Percentiles rank a stretch among this genome's conserved stretches.
Conservation (phyloP, 106 monocot genomes). For the Dactylorhiza incarnata region DNA sequence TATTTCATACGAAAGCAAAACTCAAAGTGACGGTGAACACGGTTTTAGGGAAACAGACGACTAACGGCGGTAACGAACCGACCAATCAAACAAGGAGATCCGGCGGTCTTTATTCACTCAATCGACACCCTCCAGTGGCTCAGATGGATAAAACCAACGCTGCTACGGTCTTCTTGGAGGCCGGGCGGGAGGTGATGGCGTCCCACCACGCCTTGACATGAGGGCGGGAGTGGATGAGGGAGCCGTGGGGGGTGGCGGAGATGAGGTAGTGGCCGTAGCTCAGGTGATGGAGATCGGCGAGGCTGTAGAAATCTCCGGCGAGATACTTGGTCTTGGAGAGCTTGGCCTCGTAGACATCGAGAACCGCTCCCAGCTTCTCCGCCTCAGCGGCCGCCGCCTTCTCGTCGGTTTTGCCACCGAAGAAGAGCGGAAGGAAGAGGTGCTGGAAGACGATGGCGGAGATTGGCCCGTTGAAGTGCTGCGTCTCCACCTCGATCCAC, state of each 20-base stretch:
- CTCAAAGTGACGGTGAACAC: too few relatives aligned
- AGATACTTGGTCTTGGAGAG: slow-evolving; percentile 34
- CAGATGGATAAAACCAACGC: background rate
- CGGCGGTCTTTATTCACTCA: too few relatives aligned
- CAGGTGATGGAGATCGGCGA: slow-evolving; percentile 54
- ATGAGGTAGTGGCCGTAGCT: slow-evolving; percentile 21
- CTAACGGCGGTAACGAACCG: too few relatives aligned
- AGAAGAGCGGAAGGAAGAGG: slow-evolving; percentile 22
- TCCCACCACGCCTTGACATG: slow-evolving; percentile 50
- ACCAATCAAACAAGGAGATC: too few relatives aligned
- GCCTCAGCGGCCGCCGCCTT: slow-evolving; percentile 13
- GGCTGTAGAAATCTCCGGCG: slow-evolving; percentile 39
- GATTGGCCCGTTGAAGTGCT: slow-evolving; percentile 28
- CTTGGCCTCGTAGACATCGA: slow-evolving; percentile 51
- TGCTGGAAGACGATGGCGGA: slow-evolving; percentile 20
- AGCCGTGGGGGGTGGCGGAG: slow-evolving; percentile 20
- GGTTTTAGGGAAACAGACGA: too few relatives aligned
- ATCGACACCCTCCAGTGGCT: too few relatives aligned
- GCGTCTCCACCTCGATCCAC: slow-evolving; percentile 41
- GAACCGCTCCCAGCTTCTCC: slow-evolving; percentile 42
- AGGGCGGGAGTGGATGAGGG: slow-evolving; percentile 18
- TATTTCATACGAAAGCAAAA: too few relatives aligned
- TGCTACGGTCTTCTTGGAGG: slow-evolving; percentile 21
- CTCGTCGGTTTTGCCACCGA: slow-evolving; percentile 26
- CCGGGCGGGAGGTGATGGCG: slow-evolving; percentile 19